Evolutionary conservation across 495 filamentous ascomycete species (phyloP).

Genomic region (Opeltia flavorubescens): DNA sequence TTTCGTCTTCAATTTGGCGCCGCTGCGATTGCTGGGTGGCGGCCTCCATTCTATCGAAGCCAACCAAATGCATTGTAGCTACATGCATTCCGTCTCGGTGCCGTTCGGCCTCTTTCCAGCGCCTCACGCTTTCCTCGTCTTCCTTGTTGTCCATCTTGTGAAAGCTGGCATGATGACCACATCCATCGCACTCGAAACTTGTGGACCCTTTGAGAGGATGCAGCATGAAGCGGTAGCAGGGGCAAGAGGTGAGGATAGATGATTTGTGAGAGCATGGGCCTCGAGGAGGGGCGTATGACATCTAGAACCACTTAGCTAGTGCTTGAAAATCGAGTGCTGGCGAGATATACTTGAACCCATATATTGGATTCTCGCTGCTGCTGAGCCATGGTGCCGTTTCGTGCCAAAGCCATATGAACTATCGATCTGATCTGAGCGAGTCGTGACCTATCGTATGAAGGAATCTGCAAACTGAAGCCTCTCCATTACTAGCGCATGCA

Average conservation of each 20-base stretch:
- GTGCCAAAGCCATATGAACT: background rate
- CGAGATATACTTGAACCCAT: constrained; percentile 17
- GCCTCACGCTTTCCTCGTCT: constrained; percentile 30
- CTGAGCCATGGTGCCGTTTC: background rate
- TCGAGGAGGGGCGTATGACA: constrained; percentile 20
- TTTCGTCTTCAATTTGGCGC: no score
- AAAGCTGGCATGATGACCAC: constrained; percentile 39
- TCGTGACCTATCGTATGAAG: no score
- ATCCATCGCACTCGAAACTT: constrained; percentile 40
- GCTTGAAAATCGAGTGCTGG: background rate
- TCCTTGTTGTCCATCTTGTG: constrained; percentile 35
- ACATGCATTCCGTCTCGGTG: background rate
- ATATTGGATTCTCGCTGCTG: constrained; percentile 11
- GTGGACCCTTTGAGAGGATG: constrained; percentile 40
- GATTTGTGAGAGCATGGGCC: constrained; percentile 29
- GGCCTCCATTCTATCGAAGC: no score
- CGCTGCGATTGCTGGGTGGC: no score
- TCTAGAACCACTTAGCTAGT: constrained; percentile 4
- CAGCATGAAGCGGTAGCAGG: constrained; percentile 43
- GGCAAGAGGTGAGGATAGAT: constrained; percentile 30
- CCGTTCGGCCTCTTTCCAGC: constrained; percentile 18
- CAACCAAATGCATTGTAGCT: background rate
- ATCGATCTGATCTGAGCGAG: no score
- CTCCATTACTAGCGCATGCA: no score
- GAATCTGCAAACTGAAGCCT: no score